A percentile compares a stretch with the other conserved stretches of the same genome.
phyloP scores from a whole-genome alignment of 176 grass and related monocot species.

The Carex littledalei region DNA sequence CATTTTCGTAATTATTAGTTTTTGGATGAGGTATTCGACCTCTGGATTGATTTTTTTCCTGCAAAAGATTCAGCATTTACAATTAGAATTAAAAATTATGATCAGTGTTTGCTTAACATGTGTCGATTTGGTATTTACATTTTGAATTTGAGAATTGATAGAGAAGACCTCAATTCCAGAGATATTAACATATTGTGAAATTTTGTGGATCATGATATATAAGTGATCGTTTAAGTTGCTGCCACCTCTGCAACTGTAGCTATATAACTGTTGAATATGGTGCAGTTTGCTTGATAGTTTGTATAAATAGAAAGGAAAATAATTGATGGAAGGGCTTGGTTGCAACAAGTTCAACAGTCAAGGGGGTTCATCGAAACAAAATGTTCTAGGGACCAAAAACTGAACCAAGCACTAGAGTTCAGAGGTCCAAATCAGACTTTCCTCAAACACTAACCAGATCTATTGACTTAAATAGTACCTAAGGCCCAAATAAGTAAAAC shows the following conservation, averaged over 20 bases:
- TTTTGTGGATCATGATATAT: neutral
- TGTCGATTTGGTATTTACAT: neutral
- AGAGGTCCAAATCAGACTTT: neutral
- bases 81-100: neutral
- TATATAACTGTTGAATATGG: neutral
- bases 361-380: neutral
- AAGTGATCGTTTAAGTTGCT: neutral
- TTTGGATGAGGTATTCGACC: neutral
- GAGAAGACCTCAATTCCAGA: neutral
- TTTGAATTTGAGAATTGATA: conserved; percentile 1
- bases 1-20: neutral
- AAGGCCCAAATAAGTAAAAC: neutral
- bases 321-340: neutral
- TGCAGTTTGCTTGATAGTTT: neutral
- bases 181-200: neutral
- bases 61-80: neutral
- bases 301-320: neutral
- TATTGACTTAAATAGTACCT: neutral
- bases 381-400: neutral
- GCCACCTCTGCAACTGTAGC: neutral
- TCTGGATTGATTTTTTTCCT: neutral
- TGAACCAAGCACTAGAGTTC: neutral
- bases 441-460: neutral
- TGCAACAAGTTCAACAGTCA: neutral
- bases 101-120: neutral